Evolutionary conservation across 208 protist species (phyloP), one percentile per base, ranked within the genome.

Genomic region (Crithidia fasciculata): DNA sequence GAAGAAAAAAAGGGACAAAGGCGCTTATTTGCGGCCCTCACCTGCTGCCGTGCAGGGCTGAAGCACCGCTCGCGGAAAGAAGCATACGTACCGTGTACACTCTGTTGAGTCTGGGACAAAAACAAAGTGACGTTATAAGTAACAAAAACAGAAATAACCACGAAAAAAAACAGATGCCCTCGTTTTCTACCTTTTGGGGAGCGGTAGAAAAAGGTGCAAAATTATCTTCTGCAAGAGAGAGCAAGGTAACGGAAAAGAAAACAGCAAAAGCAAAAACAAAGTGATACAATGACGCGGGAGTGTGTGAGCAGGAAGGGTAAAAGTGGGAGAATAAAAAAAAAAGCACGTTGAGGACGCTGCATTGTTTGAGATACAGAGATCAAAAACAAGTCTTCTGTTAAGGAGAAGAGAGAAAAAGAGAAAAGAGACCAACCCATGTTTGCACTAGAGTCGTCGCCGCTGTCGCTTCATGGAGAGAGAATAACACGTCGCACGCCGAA

Each of bases 81-180:
- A 28, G 28, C 28, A 28, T 28, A 1, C 28, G 28, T 28, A 28
- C 28, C 28, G 28, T 28, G 28, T 28, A 28, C 28, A 28, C 0
- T 28, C 28, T 28, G 28, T 28, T 28, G 28, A 28, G 28, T 28
- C 28, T 28, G 28, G 28, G 28, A 28, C 28, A 28, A 0, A 28
- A 28, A 28, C 28, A 0, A 1, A 28, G 28, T 28, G 28, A 28
- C 28, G 28, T 28, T 28, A 28, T 28, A 28, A 28, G 28, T 28
- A 28, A 28, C 28, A 28, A 28, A 28, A 28, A 28, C 28, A 28
- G 28, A 28, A 28, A 28, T 28, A 28, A 28, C 28, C 28, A 28
- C 28, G 45, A 56, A 39, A 71, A 9, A 72, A 70, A 71, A 67
- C 72, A 73, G 66, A 54, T 28, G 28, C 28, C 28, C 28, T 28